These are phyloP conservation scores for Neospora caninum DNA, from an alignment of 169 alveolate species.

Conservation along the genomic window DNA sequence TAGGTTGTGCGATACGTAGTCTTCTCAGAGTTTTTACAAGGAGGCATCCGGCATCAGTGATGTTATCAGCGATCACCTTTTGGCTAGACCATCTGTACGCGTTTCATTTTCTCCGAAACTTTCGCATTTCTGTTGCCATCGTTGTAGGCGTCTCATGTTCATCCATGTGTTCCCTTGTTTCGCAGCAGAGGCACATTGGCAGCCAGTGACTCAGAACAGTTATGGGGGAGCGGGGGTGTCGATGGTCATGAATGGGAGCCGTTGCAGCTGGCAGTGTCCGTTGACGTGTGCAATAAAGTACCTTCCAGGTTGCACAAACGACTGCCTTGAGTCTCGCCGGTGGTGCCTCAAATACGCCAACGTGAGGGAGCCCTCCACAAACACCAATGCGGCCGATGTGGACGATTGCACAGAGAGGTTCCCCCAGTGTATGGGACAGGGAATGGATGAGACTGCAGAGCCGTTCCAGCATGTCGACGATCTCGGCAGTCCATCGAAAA, in stretches of 20 bases:
- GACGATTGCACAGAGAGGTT: background rate
- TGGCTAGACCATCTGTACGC: too few relatives aligned
- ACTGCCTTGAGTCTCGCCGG: conserved; percentile 5
- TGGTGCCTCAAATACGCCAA: background rate
- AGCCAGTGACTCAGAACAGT: background rate
- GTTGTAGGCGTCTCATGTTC: background rate
- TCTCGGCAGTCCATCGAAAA: background rate
- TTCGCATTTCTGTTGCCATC: background rate
- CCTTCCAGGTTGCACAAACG: background rate
- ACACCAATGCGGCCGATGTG: background rate
- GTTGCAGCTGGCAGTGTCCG: background rate
- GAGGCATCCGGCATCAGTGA: too few relatives aligned
- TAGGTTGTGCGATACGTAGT: too few relatives aligned
- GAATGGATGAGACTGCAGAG: background rate
- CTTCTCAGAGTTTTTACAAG: too few relatives aligned
- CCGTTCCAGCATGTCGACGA: background rate
- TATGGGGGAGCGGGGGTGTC: background rate
- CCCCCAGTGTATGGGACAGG: background rate
- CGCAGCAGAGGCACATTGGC: background rate
- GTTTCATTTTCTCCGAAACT: too few relatives aligned
- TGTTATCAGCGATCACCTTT: too few relatives aligned
- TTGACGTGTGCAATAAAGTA: background rate
- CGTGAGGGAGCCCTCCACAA: background rate
- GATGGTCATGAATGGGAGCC: background rate
- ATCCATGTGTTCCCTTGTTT: background rate